A percentile compares a stretch with the other conserved stretches of the same genome.
Evolutionary conservation across 164 flowering plant species (phyloP).

Genomic region (Tetrastigma voinierianum): DNA sequence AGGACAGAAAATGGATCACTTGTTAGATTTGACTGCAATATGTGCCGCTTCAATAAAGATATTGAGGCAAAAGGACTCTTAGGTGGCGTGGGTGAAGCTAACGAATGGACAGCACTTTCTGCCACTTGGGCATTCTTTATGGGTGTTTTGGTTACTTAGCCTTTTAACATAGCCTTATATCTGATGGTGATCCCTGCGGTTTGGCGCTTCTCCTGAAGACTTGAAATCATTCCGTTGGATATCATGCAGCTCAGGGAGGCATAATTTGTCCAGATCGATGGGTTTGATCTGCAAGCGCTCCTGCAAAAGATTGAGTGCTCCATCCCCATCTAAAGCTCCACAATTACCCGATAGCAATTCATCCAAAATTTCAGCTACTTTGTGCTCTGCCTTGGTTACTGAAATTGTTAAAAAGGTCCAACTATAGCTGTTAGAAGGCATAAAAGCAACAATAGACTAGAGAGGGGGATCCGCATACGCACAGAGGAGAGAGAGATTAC

Average conservation of each 20-base stretch:
- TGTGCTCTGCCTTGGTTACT: slow-evolving; percentile 23
- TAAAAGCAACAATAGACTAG: no score
- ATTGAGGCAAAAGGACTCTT: slow-evolving; percentile 54
- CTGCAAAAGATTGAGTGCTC: slow-evolving; percentile 43
- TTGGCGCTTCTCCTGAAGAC: slow-evolving; percentile 20
- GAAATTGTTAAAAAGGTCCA: neutral
- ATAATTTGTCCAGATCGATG: slow-evolving; percentile 33
- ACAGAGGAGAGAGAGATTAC: neutral
- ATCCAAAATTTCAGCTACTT: slow-evolving; percentile 36
- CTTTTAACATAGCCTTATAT: slow-evolving; percentile 22
- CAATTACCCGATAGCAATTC: slow-evolving; percentile 38
- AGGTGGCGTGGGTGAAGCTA: slow-evolving; percentile 49
- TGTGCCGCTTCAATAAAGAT: slow-evolving; percentile 34
- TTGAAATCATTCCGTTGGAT: slow-evolving; percentile 31
- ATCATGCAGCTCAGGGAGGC: slow-evolving; percentile 50
- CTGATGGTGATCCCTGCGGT: slow-evolving; percentile 28
- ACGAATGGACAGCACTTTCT: slow-evolving; percentile 16
- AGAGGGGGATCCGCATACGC: no score
- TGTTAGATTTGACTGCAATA: slow-evolving; percentile 25
- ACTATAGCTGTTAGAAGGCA: no score
- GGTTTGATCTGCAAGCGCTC: slow-evolving; percentile 67
- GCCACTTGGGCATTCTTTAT: slow-evolving; percentile 9
- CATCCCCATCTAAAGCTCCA: slow-evolving; percentile 58
- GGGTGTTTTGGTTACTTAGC: slow-evolving; percentile 17
- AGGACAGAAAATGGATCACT: slow-evolving; percentile 40